These are phyloP conservation scores for Porphyra umbilicalis DNA, from an alignment of 31 red algal genomes.

Conservation along the genomic window DNA sequence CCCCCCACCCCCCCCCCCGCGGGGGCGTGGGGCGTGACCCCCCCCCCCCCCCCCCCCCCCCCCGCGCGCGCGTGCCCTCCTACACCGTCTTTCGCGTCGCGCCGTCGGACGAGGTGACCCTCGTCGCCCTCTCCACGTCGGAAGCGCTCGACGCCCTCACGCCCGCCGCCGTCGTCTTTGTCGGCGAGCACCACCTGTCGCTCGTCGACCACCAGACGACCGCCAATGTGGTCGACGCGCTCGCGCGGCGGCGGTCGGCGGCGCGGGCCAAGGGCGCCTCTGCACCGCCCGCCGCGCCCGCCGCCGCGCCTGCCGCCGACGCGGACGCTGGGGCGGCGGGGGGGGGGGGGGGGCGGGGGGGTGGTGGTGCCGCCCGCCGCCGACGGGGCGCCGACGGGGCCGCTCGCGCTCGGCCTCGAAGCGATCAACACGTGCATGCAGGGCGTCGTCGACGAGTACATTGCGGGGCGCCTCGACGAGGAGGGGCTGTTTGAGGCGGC, in stretches of 20 bases:
- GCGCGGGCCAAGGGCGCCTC: background rate
- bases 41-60: background rate
- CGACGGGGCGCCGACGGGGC: background rate
- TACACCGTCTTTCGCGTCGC: background rate
- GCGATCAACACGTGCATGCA: slow-evolving; percentile 47
- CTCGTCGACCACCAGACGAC: slow-evolving; percentile 49
- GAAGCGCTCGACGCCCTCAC: slow-evolving; percentile 7
- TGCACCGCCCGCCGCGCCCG: background rate
- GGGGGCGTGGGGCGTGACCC: too few relatives aligned
- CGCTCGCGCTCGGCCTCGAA: slow-evolving; percentile 46
- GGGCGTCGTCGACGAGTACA: slow-evolving; percentile 39
- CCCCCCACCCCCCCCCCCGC: too few relatives aligned
- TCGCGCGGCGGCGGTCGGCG: slow-evolving; percentile 3
- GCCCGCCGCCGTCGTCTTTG: slow-evolving; percentile 15
- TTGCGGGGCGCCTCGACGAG: slow-evolving; percentile 36
- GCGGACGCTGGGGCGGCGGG: too few relatives aligned
- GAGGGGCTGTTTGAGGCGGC: slow-evolving; percentile 49
- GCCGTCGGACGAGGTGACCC: background rate
- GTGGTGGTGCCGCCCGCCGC: background rate
- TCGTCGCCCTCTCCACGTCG: background rate
- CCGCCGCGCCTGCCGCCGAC: background rate
- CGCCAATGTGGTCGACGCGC: slow-evolving; percentile 31
- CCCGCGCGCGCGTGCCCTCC: background rate
- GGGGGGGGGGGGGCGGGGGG: too few relatives aligned
- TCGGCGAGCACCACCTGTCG: slow-evolving; percentile 68